Percentiles rank a stretch among this genome's conserved stretches.
Conservation (phyloP, 2,329 filamentous ascomycete genomes). For the Pseudovirgaria hyperparasitica region DNA sequence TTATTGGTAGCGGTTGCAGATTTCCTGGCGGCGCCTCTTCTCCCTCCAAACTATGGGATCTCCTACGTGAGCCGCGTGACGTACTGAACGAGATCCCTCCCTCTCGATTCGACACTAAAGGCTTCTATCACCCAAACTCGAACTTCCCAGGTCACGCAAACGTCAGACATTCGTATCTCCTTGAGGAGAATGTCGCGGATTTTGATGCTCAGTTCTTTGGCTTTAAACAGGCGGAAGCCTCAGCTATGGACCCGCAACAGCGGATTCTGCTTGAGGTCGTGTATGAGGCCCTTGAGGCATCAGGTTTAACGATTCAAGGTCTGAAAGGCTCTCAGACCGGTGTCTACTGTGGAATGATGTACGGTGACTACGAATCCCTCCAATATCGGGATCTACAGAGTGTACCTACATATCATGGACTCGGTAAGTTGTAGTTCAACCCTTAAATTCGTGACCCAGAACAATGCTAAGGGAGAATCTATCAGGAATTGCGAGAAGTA, state of each 20-base stretch:
- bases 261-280: conserved; percentile 9
- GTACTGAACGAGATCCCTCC: conserved; percentile 15
- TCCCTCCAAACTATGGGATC: conserved; percentile 22
- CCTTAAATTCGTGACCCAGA: conserved; percentile 3
- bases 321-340: conserved; percentile 5
- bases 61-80: conserved; percentile 15
- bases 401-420: neutral
- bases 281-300: conserved; percentile 9
- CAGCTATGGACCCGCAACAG: conserved; percentile 13
- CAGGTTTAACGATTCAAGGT: conserved; percentile 4
- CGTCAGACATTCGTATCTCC: conserved; percentile 7
- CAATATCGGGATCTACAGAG: conserved; percentile 1
- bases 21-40: conserved; percentile 19
- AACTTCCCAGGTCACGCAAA: neutral
- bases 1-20: conserved; percentile 25
- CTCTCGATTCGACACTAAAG: conserved; percentile 16
- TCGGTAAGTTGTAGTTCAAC: too few species aligned
- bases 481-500: conserved; percentile 16
- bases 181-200: conserved; percentile 8
- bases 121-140: conserved; percentile 8
- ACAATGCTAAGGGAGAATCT: conserved; percentile 9
- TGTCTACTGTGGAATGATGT: conserved; percentile 6
- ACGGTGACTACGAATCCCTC: conserved; percentile 4
- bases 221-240: conserved; percentile 15
- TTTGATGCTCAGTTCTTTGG: conserved; percentile 21